phyloP scores from a whole-genome alignment of 2,329 filamentous ascomycete species.

The Claviceps monticola region DNA sequence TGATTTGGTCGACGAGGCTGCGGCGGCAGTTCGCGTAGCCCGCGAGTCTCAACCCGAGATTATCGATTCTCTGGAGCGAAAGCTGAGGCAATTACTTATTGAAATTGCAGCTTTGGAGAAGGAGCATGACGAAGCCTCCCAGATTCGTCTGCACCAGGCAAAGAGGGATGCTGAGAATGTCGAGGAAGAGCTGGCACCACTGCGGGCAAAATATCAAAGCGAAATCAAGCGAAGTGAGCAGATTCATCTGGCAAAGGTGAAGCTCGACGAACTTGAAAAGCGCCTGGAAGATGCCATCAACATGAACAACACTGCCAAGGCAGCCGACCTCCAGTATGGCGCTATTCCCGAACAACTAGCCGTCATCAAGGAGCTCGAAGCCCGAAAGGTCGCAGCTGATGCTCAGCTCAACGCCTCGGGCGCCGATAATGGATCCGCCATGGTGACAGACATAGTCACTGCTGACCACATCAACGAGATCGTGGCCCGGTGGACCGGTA shows the following conservation, averaged over 20 bases:
- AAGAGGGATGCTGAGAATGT: conserved; percentile 89
- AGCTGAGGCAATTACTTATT: conserved; percentile 81
- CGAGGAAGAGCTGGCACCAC: conserved; percentile 78
- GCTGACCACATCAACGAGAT: conserved; percentile 99
- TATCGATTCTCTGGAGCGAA: conserved; percentile 86
- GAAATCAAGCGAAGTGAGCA: conserved; percentile 85
- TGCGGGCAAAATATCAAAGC: conserved; percentile 89
- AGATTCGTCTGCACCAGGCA: conserved; percentile 66
- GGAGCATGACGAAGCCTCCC: conserved; percentile 89
- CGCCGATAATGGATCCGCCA: conserved; percentile 49
- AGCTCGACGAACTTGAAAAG: conserved; percentile 80
- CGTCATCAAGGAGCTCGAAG: conserved; percentile 69
- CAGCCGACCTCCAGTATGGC: conserved; percentile 92
- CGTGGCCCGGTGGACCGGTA: conserved; percentile 93
- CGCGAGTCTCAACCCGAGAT: conserved; percentile 93
- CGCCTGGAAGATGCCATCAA: conserved; percentile 91
- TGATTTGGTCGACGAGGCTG: conserved; percentile 90
- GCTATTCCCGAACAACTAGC: conserved; percentile 85
- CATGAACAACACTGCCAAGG: conserved; percentile 68
- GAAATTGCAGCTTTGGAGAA: conserved; percentile 91
- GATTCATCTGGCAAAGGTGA: conserved; percentile 88
- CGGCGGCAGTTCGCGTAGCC: conserved; percentile 88
- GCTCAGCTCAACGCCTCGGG: conserved; percentile 44
- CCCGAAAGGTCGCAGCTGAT: conserved; percentile 66
- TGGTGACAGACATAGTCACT: conserved; percentile 87